Evolutionary conservation across 192 early-diverging fungal species (phyloP).

Genomic region (Podila epicladia): DNA sequence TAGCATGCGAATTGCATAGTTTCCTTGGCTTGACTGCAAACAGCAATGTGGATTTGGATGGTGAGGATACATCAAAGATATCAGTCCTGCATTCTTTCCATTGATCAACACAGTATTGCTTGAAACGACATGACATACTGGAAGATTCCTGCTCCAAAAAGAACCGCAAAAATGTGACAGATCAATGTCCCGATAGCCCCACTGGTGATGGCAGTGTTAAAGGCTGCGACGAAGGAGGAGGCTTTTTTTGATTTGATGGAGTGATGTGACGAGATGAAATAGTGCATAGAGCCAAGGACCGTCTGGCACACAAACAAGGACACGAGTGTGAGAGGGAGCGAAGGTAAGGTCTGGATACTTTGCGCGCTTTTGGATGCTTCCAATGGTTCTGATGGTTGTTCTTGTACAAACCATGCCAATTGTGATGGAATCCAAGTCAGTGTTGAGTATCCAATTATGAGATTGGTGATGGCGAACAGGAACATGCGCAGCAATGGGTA

Average conservation of each 20-base stretch:
- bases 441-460: conserved; percentile 18
- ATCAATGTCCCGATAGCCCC: conserved; percentile 31
- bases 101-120: not conserved
- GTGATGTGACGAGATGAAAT: not conserved
- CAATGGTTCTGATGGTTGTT: not conserved
- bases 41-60: not conserved
- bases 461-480: conserved; percentile 31
- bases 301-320: conserved; percentile 29
- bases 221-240: conserved; percentile 10
- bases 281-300: conserved; percentile 13
- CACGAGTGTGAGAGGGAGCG: conserved; percentile 33
- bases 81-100: not conserved
- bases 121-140: conserved; percentile 14
- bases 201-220: conserved; percentile 27
- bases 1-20: conserved; percentile 39
- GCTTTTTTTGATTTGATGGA: not conserved
- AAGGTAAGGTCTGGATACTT: conserved; percentile 21
- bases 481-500: conserved; percentile 44
- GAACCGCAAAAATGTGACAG: conserved; percentile 39
- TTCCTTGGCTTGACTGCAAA: conserved; percentile 40
- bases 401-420: not conserved
- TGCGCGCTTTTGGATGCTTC: not conserved
- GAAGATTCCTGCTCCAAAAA: conserved; percentile 37
- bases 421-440: conserved; percentile 23
- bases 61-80: not conserved